These are phyloP conservation scores for Magnaporthales sp. DNA, from an alignment of 2,329 filamentous ascomycete genomes.

Conservation along the genomic window DNA sequence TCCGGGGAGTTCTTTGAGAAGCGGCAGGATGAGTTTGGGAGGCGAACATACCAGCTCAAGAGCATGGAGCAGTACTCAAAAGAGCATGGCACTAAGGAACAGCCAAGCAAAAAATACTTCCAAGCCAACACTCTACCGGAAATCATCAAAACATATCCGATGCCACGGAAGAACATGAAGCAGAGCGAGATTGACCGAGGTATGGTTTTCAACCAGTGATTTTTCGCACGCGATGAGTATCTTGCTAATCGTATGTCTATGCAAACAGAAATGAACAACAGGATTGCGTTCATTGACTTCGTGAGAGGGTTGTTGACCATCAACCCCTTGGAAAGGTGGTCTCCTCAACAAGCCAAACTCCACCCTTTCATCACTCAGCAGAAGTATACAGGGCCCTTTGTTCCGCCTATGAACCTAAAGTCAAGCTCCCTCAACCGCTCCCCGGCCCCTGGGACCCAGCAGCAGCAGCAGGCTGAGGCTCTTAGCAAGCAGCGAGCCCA, in stretches of 20 bases:
- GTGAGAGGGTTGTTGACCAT: conserved; percentile 88
- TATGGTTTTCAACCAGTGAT: conserved; percentile 31
- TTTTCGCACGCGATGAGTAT: not conserved
- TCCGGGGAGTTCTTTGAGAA: conserved; percentile 97
- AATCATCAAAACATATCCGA: conserved; percentile 95
- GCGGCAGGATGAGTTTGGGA: conserved; percentile 79
- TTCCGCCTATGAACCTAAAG: conserved; percentile 95
- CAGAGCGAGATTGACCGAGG: conserved; percentile 92
- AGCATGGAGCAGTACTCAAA: conserved; percentile 96
- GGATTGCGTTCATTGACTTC: conserved; percentile 95
- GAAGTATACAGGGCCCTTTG: conserved; percentile 92
- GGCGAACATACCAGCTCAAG: conserved; percentile 85
- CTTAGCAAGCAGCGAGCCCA: conserved; percentile 84
- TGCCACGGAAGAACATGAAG: conserved; percentile 99
- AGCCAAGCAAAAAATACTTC: conserved; percentile 99
- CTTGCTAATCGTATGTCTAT: not conserved
- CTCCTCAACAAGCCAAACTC: conserved; percentile 91
- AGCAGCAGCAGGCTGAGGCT: conserved; percentile 91
- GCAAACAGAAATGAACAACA: conserved; percentile 87
- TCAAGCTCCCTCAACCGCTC: conserved; percentile 77
- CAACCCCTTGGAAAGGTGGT: conserved; percentile 95
- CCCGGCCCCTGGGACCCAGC: conserved; percentile 85
- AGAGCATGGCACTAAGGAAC: conserved; percentile 93
- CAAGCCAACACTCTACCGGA: conserved; percentile 88
- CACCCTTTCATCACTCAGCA: conserved; percentile 98